Conservation (phyloP, 352 stramenopile genomes). For the Phytophthora kernoviae region DNA sequence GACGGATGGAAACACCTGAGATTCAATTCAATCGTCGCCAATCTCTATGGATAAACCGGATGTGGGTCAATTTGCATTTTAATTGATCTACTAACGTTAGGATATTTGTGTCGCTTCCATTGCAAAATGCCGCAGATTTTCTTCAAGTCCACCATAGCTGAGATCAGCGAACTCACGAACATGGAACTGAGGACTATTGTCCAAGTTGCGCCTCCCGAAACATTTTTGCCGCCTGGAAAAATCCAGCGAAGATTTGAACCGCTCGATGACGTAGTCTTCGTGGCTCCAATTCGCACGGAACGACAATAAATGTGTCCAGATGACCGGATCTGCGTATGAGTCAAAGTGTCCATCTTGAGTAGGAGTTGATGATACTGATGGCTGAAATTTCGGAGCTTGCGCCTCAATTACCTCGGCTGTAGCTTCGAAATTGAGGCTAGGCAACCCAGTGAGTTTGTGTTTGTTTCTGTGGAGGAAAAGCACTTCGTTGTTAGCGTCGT, state of each 20-base stretch:
- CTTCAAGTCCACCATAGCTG: constrained; percentile 15
- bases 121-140: constrained; percentile 15
- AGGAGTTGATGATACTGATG: not conserved
- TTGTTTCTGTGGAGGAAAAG: constrained; percentile 63
- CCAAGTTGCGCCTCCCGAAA: constrained; percentile 39
- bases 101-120: constrained; percentile 5
- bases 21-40: too few relatives aligned
- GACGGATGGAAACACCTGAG: too few relatives aligned
- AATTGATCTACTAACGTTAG: too few relatives aligned
- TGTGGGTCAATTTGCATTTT: not conserved
- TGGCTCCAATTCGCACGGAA: constrained; percentile 46
- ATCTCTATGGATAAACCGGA: too few relatives aligned
- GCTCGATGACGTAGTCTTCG: constrained; percentile 50
- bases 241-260: constrained; percentile 37
- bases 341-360: not conserved
- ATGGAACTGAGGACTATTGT: constrained; percentile 18
- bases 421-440: not conserved
- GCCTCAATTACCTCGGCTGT: not conserved
- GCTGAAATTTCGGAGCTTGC: not conserved
- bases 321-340: constrained; percentile 36
- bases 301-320: constrained; percentile 68
- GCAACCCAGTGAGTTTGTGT: constrained; percentile 37
- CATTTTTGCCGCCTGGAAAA: constrained; percentile 58
- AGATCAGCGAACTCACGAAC: constrained; percentile 10
- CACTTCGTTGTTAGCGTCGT: constrained; percentile 35